phyloP scores from a whole-genome alignment of 495 filamentous ascomycete species.

The Penicillium bialowiezense region DNA sequence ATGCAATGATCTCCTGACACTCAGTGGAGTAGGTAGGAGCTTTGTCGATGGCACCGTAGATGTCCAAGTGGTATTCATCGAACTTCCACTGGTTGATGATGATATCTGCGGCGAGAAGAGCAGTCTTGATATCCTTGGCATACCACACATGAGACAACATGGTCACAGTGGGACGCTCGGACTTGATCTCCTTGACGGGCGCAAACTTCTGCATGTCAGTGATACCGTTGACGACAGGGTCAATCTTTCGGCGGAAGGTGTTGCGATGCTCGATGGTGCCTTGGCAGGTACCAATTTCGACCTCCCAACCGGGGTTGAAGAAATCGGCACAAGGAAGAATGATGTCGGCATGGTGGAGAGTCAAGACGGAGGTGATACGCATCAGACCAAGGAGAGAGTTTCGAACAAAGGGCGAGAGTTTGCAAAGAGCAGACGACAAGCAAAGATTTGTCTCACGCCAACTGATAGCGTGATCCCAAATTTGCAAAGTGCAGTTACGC shows the following conservation, averaged over 20 bases:
- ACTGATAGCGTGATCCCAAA: conserved; percentile 68
- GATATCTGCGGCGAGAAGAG: conserved; percentile 60
- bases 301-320: conserved; percentile 68
- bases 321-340: conserved; percentile 63
- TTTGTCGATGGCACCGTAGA: conserved; percentile 62
- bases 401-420: conserved; percentile 55
- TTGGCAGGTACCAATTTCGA: conserved; percentile 60
- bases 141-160: conserved; percentile 67
- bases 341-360: conserved; percentile 63
- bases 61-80: conserved; percentile 59
- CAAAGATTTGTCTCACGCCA: conserved; percentile 64
- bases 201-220: conserved; percentile 62
- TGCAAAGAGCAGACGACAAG: conserved; percentile 58
- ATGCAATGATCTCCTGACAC: conserved; percentile 60
- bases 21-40: conserved; percentile 58
- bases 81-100: conserved; percentile 68
- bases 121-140: conserved; percentile 65
- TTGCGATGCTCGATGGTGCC: conserved; percentile 57
- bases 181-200: conserved; percentile 56
- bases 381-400: conserved; percentile 55
- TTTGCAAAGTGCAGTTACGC: conserved; percentile 57
- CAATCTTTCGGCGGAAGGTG: conserved; percentile 59
- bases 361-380: conserved; percentile 57
- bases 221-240: conserved; percentile 68
- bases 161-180: conserved; percentile 56